phyloP scores from a whole-genome alignment of 2,329 filamentous ascomycete genomes.

The Aspergillus sp. region DNA sequence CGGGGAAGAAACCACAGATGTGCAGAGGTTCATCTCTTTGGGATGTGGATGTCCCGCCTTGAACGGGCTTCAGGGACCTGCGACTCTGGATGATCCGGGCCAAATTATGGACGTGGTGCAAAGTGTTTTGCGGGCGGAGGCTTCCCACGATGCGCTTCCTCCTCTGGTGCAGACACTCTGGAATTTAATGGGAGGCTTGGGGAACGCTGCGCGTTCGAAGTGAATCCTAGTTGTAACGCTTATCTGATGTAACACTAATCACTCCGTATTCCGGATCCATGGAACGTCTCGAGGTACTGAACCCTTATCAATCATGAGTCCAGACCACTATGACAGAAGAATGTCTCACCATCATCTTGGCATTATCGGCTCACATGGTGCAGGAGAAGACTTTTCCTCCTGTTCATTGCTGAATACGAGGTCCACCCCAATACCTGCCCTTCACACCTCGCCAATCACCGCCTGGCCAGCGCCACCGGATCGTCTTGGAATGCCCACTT shows the following conservation, averaged over 20 bases:
- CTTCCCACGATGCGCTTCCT: conserved; percentile 51
- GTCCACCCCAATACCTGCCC: background rate
- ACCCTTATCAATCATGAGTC: too few relatives aligned
- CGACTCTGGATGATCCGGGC: conserved; percentile 53
- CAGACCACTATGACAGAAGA: too few relatives aligned
- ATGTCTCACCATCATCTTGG: too few relatives aligned
- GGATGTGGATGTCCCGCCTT: conserved; percentile 56
- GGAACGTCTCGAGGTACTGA: too few relatives aligned
- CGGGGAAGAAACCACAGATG: conserved; percentile 50
- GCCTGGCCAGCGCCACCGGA: background rate
- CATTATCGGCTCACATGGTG: background rate
- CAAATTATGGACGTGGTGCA: conserved; percentile 59
- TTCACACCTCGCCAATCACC: too few relatives aligned
- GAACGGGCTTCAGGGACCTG: conserved; percentile 32
- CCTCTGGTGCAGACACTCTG: conserved; percentile 64
- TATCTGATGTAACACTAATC: too few relatives aligned
- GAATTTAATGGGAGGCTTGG: conserved; percentile 50
- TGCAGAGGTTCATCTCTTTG: conserved; percentile 58
- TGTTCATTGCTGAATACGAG: background rate
- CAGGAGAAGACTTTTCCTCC: background rate
- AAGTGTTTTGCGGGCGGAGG: conserved; percentile 56
- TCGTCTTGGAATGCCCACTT: background rate
- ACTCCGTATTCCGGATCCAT: too few relatives aligned
- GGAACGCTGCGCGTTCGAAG: conserved; percentile 14
- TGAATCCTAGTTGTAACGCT: too few relatives aligned